Evolutionary conservation across 176 grass and related monocot genomes (phyloP).

Genomic region (Raddia distichophylla): DNA sequence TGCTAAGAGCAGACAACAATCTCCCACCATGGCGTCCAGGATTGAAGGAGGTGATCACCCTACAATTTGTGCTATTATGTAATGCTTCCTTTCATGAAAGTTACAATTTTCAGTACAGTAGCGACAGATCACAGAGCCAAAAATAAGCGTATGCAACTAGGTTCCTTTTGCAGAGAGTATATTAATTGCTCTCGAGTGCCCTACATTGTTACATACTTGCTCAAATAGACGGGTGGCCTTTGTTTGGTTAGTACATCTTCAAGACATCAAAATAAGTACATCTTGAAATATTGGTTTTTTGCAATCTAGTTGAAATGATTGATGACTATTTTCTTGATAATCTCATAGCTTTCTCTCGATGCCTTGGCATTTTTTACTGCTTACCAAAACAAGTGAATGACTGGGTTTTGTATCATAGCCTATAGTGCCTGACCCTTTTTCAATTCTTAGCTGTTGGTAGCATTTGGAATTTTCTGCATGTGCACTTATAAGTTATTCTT

Average conservation of each 20-base stretch:
- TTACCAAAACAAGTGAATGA: conserved; percentile 18
- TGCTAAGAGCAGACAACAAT: conserved; percentile 93
- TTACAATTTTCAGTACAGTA: neutral
- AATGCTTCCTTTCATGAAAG: neutral
- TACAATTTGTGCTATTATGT: conserved; percentile 15
- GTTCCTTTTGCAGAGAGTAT: neutral
- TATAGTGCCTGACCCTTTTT: neutral
- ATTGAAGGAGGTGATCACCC: conserved; percentile 72
- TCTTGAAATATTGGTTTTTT: neutral
- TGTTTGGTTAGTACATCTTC: neutral
- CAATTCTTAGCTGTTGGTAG: neutral
- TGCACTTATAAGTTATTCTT: neutral
- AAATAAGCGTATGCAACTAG: neutral
- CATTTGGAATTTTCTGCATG: neutral
- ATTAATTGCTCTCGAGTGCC: neutral
- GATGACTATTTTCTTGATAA: neutral
- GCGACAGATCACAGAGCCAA: neutral
- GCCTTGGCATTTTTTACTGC: neutral
- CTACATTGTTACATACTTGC: neutral
- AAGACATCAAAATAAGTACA: neutral
- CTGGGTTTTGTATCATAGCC: too few relatives aligned
- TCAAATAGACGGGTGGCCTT: neutral
- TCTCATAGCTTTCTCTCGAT: neutral
- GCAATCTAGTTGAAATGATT: neutral
- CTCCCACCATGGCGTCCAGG: conserved; percentile 84